Conservation (phyloP, 164 flowering plant genomes). For the Magnolia officinalis region DNA sequence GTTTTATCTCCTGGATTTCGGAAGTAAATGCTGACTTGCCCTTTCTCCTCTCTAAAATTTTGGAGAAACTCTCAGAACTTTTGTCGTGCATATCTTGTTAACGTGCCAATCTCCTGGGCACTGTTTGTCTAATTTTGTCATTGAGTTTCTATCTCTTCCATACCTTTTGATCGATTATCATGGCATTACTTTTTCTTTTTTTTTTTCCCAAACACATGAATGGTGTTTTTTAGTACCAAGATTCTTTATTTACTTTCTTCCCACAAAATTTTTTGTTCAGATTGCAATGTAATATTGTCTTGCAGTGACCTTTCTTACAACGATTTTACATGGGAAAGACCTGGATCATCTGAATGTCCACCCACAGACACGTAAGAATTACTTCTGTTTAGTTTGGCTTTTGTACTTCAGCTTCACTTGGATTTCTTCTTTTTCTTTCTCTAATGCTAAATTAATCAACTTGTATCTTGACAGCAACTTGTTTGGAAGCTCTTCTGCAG, state of each 20-base stretch:
- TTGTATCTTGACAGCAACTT: conserved; percentile 37
- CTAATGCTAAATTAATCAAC: not conserved
- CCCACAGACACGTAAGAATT: conserved; percentile 28
- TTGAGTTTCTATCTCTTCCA: not conserved
- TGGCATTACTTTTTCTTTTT: too few relatives aligned
- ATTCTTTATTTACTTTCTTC: not conserved
- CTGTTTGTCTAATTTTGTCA: not conserved
- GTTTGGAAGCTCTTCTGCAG: conserved; percentile 44
- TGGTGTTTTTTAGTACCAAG: not conserved
- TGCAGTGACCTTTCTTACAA: conserved; percentile 84
- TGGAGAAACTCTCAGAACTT: not conserved
- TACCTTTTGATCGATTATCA: too few relatives aligned
- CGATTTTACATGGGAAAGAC: conserved; percentile 47
- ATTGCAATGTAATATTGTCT: not conserved
- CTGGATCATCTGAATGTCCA: conserved; percentile 20
- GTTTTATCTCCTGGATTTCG: not conserved
- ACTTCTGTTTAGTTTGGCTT: not conserved
- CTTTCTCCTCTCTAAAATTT: not conserved
- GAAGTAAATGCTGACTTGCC: not conserved
- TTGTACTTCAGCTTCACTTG: conserved; percentile 2
- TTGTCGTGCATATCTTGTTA: not conserved
- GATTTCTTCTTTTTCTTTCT: not conserved
- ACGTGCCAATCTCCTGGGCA: not conserved
- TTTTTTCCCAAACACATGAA: not conserved
- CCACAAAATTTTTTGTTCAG: not conserved